A percentile compares a stretch with the other conserved stretches of the same genome.
Conservation (phyloP, 352 stramenopile genomes). For the Globisporangium takayamanum region DNA sequence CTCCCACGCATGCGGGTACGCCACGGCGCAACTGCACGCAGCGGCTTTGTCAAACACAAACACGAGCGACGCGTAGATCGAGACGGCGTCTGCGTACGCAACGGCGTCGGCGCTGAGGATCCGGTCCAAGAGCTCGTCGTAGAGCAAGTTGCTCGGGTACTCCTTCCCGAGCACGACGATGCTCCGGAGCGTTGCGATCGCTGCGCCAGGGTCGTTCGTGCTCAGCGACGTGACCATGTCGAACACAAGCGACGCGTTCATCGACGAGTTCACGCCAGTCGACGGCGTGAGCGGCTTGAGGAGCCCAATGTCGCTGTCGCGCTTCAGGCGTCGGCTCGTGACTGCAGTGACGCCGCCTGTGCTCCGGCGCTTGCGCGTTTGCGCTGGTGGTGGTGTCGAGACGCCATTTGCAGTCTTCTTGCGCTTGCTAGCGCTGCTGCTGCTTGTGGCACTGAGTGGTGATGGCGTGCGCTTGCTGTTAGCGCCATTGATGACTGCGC, state of each 20-base stretch:
- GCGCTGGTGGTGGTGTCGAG: slow-evolving; percentile 7
- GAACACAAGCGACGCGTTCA: slow-evolving; percentile 78
- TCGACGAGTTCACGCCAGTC: slow-evolving; percentile 49
- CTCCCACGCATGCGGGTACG: slow-evolving; percentile 69
- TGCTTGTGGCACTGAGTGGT: background rate
- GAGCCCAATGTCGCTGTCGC: slow-evolving; percentile 5
- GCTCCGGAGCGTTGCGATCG: slow-evolving; percentile 64
- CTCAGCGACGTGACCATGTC: slow-evolving; percentile 81
- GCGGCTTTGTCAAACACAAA: slow-evolving; percentile 77
- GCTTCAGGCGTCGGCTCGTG: background rate
- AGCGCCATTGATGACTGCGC: background rate
- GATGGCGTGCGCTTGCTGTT: background rate
- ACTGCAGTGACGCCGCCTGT: background rate
- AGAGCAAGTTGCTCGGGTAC: slow-evolving; percentile 76
- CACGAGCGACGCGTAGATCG: slow-evolving; percentile 73
- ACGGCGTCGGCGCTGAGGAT: slow-evolving; percentile 68
- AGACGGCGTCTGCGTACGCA: slow-evolving; percentile 60
- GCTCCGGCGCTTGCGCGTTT: slow-evolving; percentile 32
- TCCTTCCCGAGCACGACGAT: slow-evolving; percentile 83
- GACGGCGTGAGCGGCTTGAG: slow-evolving; percentile 67
- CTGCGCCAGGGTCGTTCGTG: slow-evolving; percentile 75
- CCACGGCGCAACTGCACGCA: slow-evolving; percentile 49
- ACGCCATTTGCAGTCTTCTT: slow-evolving; percentile 3
- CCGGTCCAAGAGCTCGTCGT: slow-evolving; percentile 71
- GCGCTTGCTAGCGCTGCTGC: background rate